Evolutionary conservation across 2,329 filamentous ascomycete species (phyloP), one percentile per base, ranked within the genome.

Genomic region (Colletotrichum viniferum): DNA sequence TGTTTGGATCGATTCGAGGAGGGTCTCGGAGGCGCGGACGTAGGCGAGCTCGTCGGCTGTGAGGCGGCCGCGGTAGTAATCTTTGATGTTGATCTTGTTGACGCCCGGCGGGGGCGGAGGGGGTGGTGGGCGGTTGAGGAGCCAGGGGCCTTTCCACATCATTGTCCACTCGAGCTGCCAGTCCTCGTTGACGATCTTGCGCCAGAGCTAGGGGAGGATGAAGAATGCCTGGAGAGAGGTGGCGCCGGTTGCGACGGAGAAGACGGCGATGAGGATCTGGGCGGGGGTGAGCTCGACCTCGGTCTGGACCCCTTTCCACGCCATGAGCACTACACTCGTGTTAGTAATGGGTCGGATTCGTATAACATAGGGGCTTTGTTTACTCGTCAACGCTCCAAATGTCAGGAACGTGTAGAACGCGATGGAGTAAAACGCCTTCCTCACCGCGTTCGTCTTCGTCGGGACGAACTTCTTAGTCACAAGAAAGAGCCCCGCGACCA

Each of bases 151-250:
- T 13, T 85, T 81, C 77, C 87, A 83, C 36, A 87, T 79, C 68
- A 90, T 83, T 78, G 86, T 89, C 82, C 85, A 85, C 73, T 84
- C 87, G 8, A 91, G 79, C 18, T 86, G 85, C 85, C 87, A 89
- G 78, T 91, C 90, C 55, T 89, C 86, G 63, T 84, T 82, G 76
- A 90, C 81, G 21, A 91, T 85, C 30, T 86, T 85, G 36, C 86
- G 84, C 81, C 89, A 86, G 32, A 91, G 81, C 76, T 86, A 91
- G 2, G 90, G 89, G 7, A 91, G 82, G 74, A 91, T 83, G 78
- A 91, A 91, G 60, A 87, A 73, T 63, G 80, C 80, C 32, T 88
- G 81, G 12, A 91, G 77, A 4, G 86, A 65, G 1, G 84, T 82
- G 5, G 87, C 85, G 32, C 83, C 87, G 2, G 79, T 81, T 34